Base-by-base conservation (phyloP, 2,329 filamentous ascomycete genomes). In the Emmonsiellopsis sp. region DNA sequence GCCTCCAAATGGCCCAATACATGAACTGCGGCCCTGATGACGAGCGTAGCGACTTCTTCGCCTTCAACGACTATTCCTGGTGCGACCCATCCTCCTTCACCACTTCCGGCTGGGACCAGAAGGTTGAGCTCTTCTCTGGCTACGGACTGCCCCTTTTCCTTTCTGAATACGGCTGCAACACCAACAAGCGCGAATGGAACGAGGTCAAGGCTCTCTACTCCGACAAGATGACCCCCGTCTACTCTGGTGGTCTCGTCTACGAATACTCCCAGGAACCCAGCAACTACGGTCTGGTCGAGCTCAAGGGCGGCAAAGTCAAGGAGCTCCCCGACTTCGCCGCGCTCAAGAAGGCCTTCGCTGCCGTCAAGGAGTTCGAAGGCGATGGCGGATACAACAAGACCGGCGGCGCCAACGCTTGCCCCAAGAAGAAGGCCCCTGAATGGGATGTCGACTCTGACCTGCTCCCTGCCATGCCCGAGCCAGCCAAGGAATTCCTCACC, bases 171-270 rank as follows among this genome's bases (percentile, higher is more conserved):
- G 93, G 93, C 58, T 98, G 93, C 79, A 85, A 82, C 73, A 86
- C 81, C 67, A 90, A 88, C 77, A 81, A 76, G 56, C 91, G 92
- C 63, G 76, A 85, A 65, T 98, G 95, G 65, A 77, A 83, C 55
- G 92, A 96, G 75, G 74, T 96, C 51, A 71, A 72, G 47, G 79
- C 91, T 45, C 78, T 98, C 54, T 97, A 96, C 85, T 81, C 76
- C 72, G 73, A 71, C 16, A 70, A 95, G 56, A 97, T 97, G 92
- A 90, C 86, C 7, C 62, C 71, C 15, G 90, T 96, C 64, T 97
- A 95, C 81, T 96, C 91, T 41, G 93, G 93, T 64, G 93, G 93
- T 70, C 81, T 98, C 40, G 87, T 96, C 70, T 98, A 96, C 75
- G 91, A 97, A 73, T 98, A 95, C 77, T 85, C 87, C 8, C 75